Evolutionary conservation across 140 eudicot genomes (phyloP), one percentile per base, ranked within the genome.

Genomic region (Ambrosia hybrid): DNA sequence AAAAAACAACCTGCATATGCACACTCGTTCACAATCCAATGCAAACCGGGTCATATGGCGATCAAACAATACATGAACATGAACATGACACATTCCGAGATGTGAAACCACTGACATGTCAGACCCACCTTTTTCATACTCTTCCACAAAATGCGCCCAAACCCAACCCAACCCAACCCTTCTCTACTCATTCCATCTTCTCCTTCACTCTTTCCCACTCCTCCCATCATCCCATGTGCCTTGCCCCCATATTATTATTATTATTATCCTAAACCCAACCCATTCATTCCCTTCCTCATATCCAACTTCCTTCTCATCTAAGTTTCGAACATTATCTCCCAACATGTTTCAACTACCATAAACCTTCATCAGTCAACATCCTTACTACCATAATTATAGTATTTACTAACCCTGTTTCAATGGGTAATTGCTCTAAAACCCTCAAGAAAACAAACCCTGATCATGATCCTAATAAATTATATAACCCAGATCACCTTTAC

Each of bases 401-500:
- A 21, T 21, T 61, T 5, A 10, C 3, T 41, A n/a, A 8, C 9
- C 48, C 9, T 13, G 0, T 36, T 16, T 45, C 26, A 21, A 21
- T 21, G 96, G 96, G 96, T 1, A 90, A 90, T 56, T 90, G 96
- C 15, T 71, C 78, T 4, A 69, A 51, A 41, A 81, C 82, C 30
- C 76, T 67, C 34, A 72, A 75, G 56, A 83, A 87, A 66, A 81
- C 95, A 6, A 69, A 74, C 52, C 69, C 88, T 9, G 89, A 76
- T 55, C 78, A 74, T 4, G 41, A 65, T 15, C 21, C 57, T 5
- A 56, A 46, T 62, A 38, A 48, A 16, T 37, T 60, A 3, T 39
- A 72, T 36, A 72, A 49, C 37, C 16, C 82, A 15, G 73, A 65
- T 70, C 60, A 77, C 39, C 0, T 51, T 49, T 26, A 59, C 2